Base-by-base conservation (phyloP, 1,284 basidiomycete species). In the Boletellus deceptivus region DNA sequence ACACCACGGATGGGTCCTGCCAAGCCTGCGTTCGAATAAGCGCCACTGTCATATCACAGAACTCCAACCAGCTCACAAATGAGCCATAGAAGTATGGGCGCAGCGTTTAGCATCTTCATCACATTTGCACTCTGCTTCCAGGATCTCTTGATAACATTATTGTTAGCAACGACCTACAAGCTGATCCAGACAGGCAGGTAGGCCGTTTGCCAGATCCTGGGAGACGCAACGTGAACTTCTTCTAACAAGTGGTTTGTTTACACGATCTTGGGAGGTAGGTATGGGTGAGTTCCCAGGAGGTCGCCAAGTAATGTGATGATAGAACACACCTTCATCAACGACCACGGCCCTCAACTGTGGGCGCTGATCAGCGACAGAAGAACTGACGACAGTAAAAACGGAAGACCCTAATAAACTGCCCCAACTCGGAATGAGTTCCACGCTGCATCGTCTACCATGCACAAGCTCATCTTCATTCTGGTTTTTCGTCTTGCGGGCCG, bases 61-160 rank as follows among this genome's bases (percentile, higher is more conserved):
- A 46, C 22, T 59, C 34, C 25, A 49, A 66, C 4, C 29, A 13
- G 10, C 84, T 77, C 76, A 90, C 86, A 84, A 86, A 71, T 91
- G 89, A 36, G 86, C 89, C 72, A 91, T 77, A 70, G 86, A 91
- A 54, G 91, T 91, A 62, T 91, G 88, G 46, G 91, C 88, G 54
- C 87, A 82, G 63, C 91, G 87, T 60, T 89, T 87, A 50, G 89
- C 87, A 67, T 91, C 89, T 69, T 89, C 89, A 70, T 91, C 89
- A 58, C 91, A 91, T 56, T 89, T 86, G 49, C 82, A 80, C 72
- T 90, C 90, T 20, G 89, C 89, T 69, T 91, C 89, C 34, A 91
- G 70, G 11, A 91, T 65, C 82, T 84, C 77, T 91, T 91, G 60
- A 91, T 72, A 53, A 91, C 86, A 65, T 87, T 85, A 61, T 91